Evolutionary conservation across 352 stramenopile species (phyloP).

Genomic region (Globisporangium spinosum): DNA sequence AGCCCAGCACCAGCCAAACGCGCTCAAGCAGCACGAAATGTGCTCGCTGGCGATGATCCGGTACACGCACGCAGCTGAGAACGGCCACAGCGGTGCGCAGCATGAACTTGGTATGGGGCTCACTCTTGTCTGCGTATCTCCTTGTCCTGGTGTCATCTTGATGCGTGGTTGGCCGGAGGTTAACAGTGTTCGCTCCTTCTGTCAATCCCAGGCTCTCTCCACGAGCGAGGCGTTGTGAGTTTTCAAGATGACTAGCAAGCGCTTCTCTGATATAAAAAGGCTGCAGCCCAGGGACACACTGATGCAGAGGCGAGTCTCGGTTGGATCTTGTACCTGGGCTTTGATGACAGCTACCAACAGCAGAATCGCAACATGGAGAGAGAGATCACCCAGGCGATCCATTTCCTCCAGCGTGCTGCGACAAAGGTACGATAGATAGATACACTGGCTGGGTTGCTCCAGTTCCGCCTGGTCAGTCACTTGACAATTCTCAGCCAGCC

Average conservation of each 20-base stretch:
- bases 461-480: not conserved
- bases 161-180: not conserved
- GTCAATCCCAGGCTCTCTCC: slow-evolving; percentile 23
- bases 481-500: not conserved
- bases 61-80: slow-evolving; percentile 47
- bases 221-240: slow-evolving; percentile 30
- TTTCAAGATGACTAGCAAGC: slow-evolving; percentile 25
- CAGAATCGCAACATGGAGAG: slow-evolving; percentile 11
- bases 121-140: not conserved
- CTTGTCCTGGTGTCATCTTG: not conserved
- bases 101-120: slow-evolving; percentile 35
- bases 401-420: slow-evolving; percentile 63
- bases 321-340: slow-evolving; percentile 30
- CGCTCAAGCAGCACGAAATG: slow-evolving; percentile 30
- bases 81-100: slow-evolving; percentile 54
- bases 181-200: not conserved
- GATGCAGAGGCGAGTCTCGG: slow-evolving; percentile 51
- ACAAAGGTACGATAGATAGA: slow-evolving; percentile 25
- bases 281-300: slow-evolving; percentile 44
- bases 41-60: slow-evolving; percentile 36
- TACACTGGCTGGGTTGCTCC: not conserved
- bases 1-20: slow-evolving; percentile 34
- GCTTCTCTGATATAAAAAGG: slow-evolving; percentile 48
- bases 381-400: slow-evolving; percentile 48
- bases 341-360: slow-evolving; percentile 11